A percentile compares a stretch with the other conserved stretches of the same genome.
Conservation (phyloP, 140 eudicot genomes). For the Stevia rebaudiana region DNA sequence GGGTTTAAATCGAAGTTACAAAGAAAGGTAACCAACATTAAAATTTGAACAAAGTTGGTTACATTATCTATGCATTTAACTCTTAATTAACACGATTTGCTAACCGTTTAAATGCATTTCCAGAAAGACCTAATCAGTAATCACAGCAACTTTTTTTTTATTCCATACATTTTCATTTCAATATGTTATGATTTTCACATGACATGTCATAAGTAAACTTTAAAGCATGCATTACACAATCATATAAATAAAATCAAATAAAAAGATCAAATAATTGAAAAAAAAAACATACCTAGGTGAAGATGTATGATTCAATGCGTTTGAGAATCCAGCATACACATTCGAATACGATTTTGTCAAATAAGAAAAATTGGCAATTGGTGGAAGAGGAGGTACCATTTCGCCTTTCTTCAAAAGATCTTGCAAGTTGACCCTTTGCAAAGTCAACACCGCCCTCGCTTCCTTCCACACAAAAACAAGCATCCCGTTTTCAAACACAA, state of each 20-base stretch:
- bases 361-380: slow-evolving; percentile 77
- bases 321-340: slow-evolving; percentile 75
- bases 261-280: neutral
- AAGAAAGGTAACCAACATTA: neutral
- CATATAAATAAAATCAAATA: neutral
- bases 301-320: slow-evolving; percentile 41
- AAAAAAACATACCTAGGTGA: slow-evolving; percentile 55
- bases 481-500: slow-evolving; percentile 57
- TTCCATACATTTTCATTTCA: neutral
- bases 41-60: neutral
- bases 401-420: slow-evolving; percentile 81
- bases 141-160: no score
- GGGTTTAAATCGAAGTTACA: neutral
- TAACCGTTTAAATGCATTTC: neutral
- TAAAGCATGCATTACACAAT: slow-evolving; percentile 16
- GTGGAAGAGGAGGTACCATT: slow-evolving; percentile 78
- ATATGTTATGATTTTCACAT: slow-evolving; percentile 5
- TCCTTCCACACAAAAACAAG: slow-evolving; percentile 92
- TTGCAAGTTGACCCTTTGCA: slow-evolving; percentile 69
- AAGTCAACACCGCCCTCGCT: slow-evolving; percentile 65
- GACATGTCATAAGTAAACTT: neutral
- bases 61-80: neutral
- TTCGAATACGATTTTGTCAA: slow-evolving; percentile 85
- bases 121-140: no score
- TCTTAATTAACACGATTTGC: slow-evolving; percentile 4